phyloP scores from a whole-genome alignment of 768 basidiomycete genomes.

The Termitomyces heimii region DNA sequence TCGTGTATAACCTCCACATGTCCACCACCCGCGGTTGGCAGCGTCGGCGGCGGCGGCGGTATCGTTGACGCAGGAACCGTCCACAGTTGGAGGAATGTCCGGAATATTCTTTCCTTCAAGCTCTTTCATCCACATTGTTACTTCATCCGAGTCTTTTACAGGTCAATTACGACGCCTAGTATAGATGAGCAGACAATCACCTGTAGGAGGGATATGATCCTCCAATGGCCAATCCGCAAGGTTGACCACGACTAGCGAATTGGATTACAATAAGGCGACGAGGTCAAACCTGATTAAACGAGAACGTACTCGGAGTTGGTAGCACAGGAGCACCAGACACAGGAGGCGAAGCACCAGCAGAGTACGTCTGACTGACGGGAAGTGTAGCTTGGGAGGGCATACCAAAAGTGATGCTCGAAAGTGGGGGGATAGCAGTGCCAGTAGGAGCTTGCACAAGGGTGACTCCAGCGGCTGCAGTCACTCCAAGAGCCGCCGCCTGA shows the following conservation, averaged over 20 bases:
- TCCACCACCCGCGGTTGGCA: slow-evolving; percentile 82
- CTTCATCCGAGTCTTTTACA: slow-evolving; percentile 47
- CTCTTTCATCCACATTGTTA: slow-evolving; percentile 72
- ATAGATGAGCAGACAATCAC: slow-evolving; percentile 23
- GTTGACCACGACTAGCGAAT: slow-evolving; percentile 19
- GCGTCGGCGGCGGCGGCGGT: slow-evolving; percentile 50
- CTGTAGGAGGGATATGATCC: slow-evolving; percentile 54
- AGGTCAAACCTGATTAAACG: not conserved
- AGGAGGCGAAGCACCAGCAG: slow-evolving; percentile 56
- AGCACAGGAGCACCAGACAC: slow-evolving; percentile 60
- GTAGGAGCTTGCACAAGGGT: slow-evolving; percentile 44
- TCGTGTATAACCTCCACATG: slow-evolving; percentile 71
- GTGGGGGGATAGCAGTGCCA: slow-evolving; percentile 48
- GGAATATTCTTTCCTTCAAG: slow-evolving; percentile 70
- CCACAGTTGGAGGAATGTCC: slow-evolving; percentile 48
- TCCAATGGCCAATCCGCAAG: slow-evolving; percentile 52
- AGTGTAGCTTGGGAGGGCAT: slow-evolving; percentile 51
- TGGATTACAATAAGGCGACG: not conserved
- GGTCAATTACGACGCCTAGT: not conserved
- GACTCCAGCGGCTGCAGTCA: slow-evolving; percentile 13
- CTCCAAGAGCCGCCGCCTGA: slow-evolving; percentile 21
- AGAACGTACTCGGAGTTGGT: slow-evolving; percentile 53
- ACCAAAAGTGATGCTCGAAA: slow-evolving; percentile 54
- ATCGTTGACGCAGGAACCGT: slow-evolving; percentile 66
- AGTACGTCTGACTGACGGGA: slow-evolving; percentile 44